Conservation (phyloP, 495 filamentous ascomycete genomes). For the Neurospora hispaniola region DNA sequence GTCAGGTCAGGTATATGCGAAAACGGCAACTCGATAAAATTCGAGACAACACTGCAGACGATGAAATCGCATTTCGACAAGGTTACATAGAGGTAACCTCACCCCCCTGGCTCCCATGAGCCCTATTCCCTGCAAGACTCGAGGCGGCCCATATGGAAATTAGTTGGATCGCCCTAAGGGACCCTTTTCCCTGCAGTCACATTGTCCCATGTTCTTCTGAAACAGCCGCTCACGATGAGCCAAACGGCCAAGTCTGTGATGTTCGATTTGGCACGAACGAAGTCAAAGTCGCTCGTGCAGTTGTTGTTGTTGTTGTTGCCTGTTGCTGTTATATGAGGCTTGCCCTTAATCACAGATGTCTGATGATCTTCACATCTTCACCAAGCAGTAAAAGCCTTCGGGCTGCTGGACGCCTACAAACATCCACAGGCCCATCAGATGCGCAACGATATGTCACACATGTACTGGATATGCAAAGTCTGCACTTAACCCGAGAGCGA, state of each 20-base stretch:
- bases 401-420: not conserved
- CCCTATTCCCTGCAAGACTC: not conserved
- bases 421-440: not conserved
- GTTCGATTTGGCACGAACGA: not conserved
- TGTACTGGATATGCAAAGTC: not conserved
- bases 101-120: not conserved
- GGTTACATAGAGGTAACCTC: not conserved
- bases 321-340: not conserved
- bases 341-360: not conserved
- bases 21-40: not conserved
- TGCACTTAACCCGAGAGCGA: not conserved
- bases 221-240: not conserved
- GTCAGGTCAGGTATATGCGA: not conserved
- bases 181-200: not conserved
- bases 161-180: not conserved
- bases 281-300: not conserved
- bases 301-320: not conserved
- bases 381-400: not conserved
- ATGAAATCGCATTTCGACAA: not conserved
- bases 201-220: not conserved
- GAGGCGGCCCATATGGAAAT: not conserved
- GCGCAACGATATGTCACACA: not conserved
- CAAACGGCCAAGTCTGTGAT: not conserved
- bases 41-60: not conserved
- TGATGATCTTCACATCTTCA: not conserved